phyloP scores from a whole-genome alignment of 257 asterid genomes.

The Craterostigma plantagineum region DNA sequence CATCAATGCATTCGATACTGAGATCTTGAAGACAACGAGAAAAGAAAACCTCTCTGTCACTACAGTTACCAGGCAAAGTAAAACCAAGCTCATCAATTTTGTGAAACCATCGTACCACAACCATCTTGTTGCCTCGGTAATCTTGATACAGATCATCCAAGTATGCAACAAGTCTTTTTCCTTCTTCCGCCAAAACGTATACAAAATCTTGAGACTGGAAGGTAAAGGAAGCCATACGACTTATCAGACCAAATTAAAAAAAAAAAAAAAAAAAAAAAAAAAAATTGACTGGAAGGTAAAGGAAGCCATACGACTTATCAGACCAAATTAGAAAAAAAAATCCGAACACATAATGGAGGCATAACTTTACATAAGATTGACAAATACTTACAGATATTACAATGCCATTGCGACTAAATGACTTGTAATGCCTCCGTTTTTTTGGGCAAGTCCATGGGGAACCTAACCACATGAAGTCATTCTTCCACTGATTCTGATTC shows the following conservation, averaged over 20 bases:
- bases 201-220: constrained; percentile 62
- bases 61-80: constrained; percentile 56
- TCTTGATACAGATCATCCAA: constrained; percentile 81
- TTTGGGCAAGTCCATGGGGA: constrained; percentile 52
- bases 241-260: neutral
- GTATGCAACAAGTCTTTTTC: constrained; percentile 60
- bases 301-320: constrained; percentile 3
- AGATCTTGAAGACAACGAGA: constrained; percentile 90
- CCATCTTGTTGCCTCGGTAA: constrained; percentile 64
- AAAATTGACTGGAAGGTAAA: neutral
- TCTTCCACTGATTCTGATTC: constrained; percentile 7
- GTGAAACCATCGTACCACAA: constrained; percentile 95
- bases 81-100: constrained; percentile 90
- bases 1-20: constrained; percentile 86
- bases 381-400: constrained; percentile 43
- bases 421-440: constrained; percentile 42
- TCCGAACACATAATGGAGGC: too few species aligned
- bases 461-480: constrained; percentile 47
- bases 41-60: constrained; percentile 89
- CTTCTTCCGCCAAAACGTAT: constrained; percentile 66
- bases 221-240: constrained; percentile 4
- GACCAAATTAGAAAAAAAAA: neutral
- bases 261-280: neutral
- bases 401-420: constrained; percentile 60
- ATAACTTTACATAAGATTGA: too few species aligned